Percentiles rank a stretch among this genome's conserved stretches.
Conservation (phyloP, 768 basidiomycete species). For the Pleurotus giganteus region DNA sequence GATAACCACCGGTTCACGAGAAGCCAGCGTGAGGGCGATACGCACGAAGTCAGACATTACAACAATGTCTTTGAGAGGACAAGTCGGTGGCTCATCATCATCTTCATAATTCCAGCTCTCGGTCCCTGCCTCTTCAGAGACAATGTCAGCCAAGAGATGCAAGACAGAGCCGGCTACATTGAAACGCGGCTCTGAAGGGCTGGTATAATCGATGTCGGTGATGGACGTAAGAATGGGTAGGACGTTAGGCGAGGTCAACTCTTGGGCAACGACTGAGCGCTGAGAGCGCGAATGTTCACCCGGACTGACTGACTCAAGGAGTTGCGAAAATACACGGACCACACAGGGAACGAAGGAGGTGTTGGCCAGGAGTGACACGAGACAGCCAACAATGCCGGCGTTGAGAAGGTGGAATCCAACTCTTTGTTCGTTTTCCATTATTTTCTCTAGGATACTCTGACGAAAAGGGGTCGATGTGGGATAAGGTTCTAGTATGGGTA, state of each 20-base stretch:
- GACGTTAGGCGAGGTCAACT: slow-evolving; percentile 9
- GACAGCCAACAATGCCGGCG: slow-evolving; percentile 8
- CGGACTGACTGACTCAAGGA: slow-evolving; percentile 15
- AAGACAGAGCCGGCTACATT: slow-evolving; percentile 9
- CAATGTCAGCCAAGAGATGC: slow-evolving; percentile 13
- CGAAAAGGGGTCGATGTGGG: not conserved
- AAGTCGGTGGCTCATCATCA: slow-evolving; percentile 12
- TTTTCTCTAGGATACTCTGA: slow-evolving; percentile 10
- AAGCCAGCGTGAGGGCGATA: slow-evolving; percentile 11
- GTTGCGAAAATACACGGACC: slow-evolving; percentile 13
- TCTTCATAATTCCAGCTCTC: slow-evolving; percentile 15
- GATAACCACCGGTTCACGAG: not conserved
- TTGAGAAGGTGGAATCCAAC: slow-evolving; percentile 15
- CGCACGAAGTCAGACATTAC: slow-evolving; percentile 14
- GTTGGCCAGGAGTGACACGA: slow-evolving; percentile 13
- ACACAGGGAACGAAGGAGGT: slow-evolving; percentile 2
- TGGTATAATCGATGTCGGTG: not conserved
- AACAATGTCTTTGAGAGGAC: slow-evolving; percentile 18
- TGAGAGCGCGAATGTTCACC: slow-evolving; percentile 5
- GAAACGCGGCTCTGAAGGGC: not conserved
- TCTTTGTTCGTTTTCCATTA: slow-evolving; percentile 17
- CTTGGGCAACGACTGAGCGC: slow-evolving; percentile 3
- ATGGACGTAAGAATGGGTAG: slow-evolving; percentile 12
- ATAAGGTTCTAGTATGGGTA: not conserved
- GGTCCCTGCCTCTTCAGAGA: slow-evolving; percentile 12